Percentiles rank a stretch among this genome's conserved stretches.
Conservation (phyloP, 192 early-diverging fungal species). For the Coemansia sp. region DNA sequence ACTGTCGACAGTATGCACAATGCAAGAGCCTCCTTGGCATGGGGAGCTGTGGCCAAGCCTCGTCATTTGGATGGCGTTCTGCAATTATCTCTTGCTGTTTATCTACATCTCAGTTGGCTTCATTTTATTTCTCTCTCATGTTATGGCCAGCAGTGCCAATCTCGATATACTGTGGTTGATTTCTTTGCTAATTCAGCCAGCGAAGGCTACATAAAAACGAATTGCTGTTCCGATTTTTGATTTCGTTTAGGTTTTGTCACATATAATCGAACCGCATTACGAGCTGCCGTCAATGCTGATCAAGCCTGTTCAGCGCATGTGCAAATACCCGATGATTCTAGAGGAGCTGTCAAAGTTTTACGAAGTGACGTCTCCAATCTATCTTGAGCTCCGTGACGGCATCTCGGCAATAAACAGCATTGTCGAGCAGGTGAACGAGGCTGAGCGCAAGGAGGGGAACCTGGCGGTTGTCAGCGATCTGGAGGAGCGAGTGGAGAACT, state of each 20-base stretch:
- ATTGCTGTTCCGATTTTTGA: background rate
- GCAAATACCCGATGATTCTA: constrained; percentile 92
- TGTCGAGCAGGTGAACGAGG: constrained; percentile 89
- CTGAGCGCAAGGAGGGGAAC: constrained; percentile 88
- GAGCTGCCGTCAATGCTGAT: constrained; percentile 91
- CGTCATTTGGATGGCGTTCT: background rate
- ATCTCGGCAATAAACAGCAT: constrained; percentile 79
- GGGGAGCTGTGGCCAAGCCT: background rate
- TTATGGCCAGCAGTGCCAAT: background rate
- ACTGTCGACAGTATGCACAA: background rate
- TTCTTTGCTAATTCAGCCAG: background rate
- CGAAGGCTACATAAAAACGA: background rate
- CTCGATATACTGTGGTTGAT: background rate
- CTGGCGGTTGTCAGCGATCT: constrained; percentile 75
- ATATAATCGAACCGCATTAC: constrained; percentile 81
- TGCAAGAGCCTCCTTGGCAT: background rate
- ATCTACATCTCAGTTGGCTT: background rate
- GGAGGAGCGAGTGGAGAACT: constrained; percentile 83
- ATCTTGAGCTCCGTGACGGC: constrained; percentile 70
- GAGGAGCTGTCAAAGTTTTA: constrained; percentile 65
- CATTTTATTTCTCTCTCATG: background rate
- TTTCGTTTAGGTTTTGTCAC: constrained; percentile 52
- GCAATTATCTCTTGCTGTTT: background rate
- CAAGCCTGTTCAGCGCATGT: constrained; percentile 96
- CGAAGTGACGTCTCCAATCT: constrained; percentile 58